Evolutionary conservation across 2,329 filamentous ascomycete species (phyloP).

Genomic region (Ophiocordyceps camponoti-leonardi): DNA sequence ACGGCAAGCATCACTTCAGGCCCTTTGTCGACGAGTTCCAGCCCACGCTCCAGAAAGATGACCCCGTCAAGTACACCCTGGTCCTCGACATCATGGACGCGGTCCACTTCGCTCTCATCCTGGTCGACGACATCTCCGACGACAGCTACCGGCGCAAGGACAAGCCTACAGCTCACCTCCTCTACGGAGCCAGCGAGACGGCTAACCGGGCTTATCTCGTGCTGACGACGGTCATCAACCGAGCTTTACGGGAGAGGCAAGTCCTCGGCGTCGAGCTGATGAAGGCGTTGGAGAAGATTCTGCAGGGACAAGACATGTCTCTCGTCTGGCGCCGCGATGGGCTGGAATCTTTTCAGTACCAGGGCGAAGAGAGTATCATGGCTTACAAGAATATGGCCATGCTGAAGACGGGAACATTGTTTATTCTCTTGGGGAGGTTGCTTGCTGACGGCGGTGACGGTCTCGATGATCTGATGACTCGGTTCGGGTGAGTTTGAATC

Average conservation of each 20-base stretch:
- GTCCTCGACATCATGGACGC: slow-evolving; percentile 6
- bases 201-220: slow-evolving; percentile 5
- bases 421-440: slow-evolving; percentile 4
- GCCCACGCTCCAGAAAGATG: slow-evolving; percentile 1
- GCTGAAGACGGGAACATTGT: slow-evolving; percentile 5
- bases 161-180: slow-evolving; percentile 4
- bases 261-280: slow-evolving; percentile 4
- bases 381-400: slow-evolving; percentile 4
- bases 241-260: slow-evolving; percentile 3
- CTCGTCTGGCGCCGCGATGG: slow-evolving; percentile 5
- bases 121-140: slow-evolving; percentile 6
- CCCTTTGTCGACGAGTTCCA: slow-evolving; percentile 3
- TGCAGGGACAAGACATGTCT: slow-evolving; percentile 5
- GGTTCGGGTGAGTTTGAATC: slow-evolving; percentile 4
- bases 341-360: slow-evolving; percentile 1
- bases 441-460: slow-evolving; percentile 3
- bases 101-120: slow-evolving; percentile 5
- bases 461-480: slow-evolving; percentile 3
- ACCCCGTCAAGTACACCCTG: slow-evolving; percentile 2
- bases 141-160: slow-evolving; percentile 5
- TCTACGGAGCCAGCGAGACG: slow-evolving; percentile 5
- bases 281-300: slow-evolving; percentile 3
- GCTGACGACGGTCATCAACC: slow-evolving; percentile 4
- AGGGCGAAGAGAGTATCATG: slow-evolving; percentile 1
- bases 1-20: slow-evolving; percentile 4